Evolutionary conservation across 1,284 basidiomycete genomes (phyloP).

Genomic region (Porogramme epimiltina): DNA sequence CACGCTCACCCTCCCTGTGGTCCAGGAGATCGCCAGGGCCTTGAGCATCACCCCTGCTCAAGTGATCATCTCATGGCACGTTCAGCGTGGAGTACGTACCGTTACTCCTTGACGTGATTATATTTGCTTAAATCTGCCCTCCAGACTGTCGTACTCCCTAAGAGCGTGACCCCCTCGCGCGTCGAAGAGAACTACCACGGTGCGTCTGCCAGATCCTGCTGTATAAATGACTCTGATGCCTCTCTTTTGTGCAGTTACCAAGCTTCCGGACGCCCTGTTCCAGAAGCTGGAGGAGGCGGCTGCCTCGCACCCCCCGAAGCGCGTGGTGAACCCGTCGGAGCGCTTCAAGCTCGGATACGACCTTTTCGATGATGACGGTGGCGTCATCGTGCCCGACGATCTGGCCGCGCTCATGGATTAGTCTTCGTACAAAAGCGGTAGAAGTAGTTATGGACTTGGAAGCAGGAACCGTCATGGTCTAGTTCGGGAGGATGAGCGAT

Average conservation of each 20-base stretch:
- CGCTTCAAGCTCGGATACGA: constrained; percentile 63
- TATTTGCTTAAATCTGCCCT: neutral
- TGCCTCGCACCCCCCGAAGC: constrained; percentile 48
- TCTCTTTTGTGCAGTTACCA: constrained; percentile 41
- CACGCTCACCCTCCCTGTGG: constrained; percentile 56
- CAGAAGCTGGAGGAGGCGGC: constrained; percentile 64
- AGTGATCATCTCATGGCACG: constrained; percentile 78
- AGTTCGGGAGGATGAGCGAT: neutral
- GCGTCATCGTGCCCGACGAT: constrained; percentile 17
- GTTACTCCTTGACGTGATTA: neutral
- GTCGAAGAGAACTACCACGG: constrained; percentile 73
- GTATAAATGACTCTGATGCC: no score
- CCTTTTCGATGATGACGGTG: constrained; percentile 52
- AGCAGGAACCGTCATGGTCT: no score
- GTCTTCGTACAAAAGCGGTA: no score
- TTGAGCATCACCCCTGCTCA: constrained; percentile 78
- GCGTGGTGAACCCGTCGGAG: constrained; percentile 65
- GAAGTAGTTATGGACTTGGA: no score
- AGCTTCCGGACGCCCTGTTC: constrained; percentile 56
- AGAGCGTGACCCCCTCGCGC: constrained; percentile 75
- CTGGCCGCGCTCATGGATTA: neutral
- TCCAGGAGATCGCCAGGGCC: constrained; percentile 49
- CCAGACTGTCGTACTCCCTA: constrained; percentile 74
- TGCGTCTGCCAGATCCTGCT: constrained; percentile 28
- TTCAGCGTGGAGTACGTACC: constrained; percentile 68